Evolutionary conservation across 768 basidiomycete genomes (phyloP).

Genomic region (Russula sp.): DNA sequence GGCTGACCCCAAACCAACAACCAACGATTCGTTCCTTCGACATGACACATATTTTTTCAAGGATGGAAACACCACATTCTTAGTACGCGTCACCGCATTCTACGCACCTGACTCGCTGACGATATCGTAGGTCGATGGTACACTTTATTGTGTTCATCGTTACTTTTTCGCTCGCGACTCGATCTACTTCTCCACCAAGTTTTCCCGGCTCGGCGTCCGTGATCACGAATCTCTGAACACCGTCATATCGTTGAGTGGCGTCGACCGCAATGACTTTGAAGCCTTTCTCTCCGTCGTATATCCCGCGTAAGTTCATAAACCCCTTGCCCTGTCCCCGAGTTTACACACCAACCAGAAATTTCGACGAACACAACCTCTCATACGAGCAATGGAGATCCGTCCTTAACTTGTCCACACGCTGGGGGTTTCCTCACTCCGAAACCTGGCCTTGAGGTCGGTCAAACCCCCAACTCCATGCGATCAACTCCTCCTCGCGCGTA

Average conservation of each 20-base stretch:
- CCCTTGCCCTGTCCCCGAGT: background rate
- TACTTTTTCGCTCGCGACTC: slow-evolving; percentile 31
- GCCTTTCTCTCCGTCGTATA: slow-evolving; percentile 29
- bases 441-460: slow-evolving; percentile 22
- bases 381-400: slow-evolving; percentile 36
- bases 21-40: slow-evolving; percentile 6
- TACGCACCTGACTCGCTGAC: background rate
- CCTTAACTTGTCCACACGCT: slow-evolving; percentile 35
- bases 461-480: slow-evolving; percentile 22
- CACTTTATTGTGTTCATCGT: slow-evolving; percentile 23
- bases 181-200: slow-evolving; percentile 19
- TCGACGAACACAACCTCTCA: slow-evolving; percentile 18
- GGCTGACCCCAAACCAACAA: background rate
- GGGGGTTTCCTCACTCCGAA: slow-evolving; percentile 36
- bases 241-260: slow-evolving; percentile 8
- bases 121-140: slow-evolving; percentile 18
- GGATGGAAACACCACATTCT: slow-evolving; percentile 27
- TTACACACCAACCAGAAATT: slow-evolving; percentile 6
- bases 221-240: slow-evolving; percentile 18
- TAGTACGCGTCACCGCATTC: background rate
- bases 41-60: slow-evolving; percentile 23
- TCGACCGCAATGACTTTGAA: slow-evolving; percentile 24
- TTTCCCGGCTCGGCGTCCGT: slow-evolving; percentile 9
- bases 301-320: slow-evolving; percentile 20
- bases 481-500: slow-evolving; percentile 26